Evolutionary conservation across 2,329 filamentous ascomycete species (phyloP), one percentile per base, ranked within the genome.

Genomic region (Ophiostoma sp.): DNA sequence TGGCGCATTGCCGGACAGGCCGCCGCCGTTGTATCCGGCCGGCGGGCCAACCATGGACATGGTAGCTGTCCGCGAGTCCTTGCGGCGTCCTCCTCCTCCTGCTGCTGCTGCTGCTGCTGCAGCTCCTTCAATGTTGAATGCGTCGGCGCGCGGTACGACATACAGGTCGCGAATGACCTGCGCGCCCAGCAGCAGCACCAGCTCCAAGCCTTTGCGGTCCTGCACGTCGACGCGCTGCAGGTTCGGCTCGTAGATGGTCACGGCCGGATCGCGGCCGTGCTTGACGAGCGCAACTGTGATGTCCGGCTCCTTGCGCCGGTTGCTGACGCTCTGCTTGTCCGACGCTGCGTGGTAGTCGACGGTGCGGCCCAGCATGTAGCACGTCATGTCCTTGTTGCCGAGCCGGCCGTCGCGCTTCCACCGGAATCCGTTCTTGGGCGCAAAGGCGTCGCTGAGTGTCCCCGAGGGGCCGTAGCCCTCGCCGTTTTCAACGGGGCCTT

Each of bases 171-270:
- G 84, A 71, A 91, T 88, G 41, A 88, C 85, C 74, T 88, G 85
- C 0, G 87, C 86, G 36, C 86, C 83, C 27, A 90, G 79, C 27
- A 90, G 77, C 23, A 98, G 80, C 1, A 94, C 89, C 0, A 98
- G 86, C 77, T 99, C 95, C 4, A 98, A 82, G 0, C 95, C 95
- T 79, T 97, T 98, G 71, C 90, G 88, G 79, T 99, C 95, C 78
- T 99, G 93, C 72, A 98, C 88, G 62, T 98, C 94, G 13, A 98
- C 90, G 7, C 95, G 86, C 72, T 90, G 89, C 76, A 98, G 84
- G 77, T 98, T 98, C 5, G 94, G 92, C 79, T 99, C 92, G 81
- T 98, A 97, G 60, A 99, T 85, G 1, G 94, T 96, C 71, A 98
- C 80, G 39, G 79, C 77, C 48, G 80, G 82, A 75, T 94, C 91